A percentile compares a stretch with the other conserved stretches of the same genome.
Evolutionary conservation across 768 basidiomycete species (phyloP).

Genomic region (Coprinopsis sp.): DNA sequence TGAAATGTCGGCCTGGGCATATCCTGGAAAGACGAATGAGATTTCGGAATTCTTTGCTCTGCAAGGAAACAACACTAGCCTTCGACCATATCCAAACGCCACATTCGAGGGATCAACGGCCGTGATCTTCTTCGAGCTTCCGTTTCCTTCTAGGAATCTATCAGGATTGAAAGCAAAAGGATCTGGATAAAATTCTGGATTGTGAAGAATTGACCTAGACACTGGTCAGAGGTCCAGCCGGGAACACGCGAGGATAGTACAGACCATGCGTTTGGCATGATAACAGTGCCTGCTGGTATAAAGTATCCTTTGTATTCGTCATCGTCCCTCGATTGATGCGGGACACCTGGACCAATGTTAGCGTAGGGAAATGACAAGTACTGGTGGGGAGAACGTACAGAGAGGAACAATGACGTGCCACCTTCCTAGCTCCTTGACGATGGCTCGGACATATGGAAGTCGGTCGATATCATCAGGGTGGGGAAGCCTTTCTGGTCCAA

Average conservation of each 20-base stretch:
- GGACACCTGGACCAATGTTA: background rate
- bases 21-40: background rate
- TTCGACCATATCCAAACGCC: conserved; percentile 29
- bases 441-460: conserved; percentile 33
- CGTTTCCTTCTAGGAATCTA: conserved; percentile 2
- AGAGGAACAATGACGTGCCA: conserved; percentile 18
- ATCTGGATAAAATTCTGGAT: conserved; percentile 8
- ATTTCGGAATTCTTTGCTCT: background rate
- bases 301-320: conserved; percentile 12
- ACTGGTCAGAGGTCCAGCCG: background rate
- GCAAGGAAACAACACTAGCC: conserved; percentile 4
- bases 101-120: conserved; percentile 8
- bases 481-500: conserved; percentile 35
- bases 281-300: conserved; percentile 11
- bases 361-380: background rate
- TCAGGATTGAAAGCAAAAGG: conserved; percentile 10
- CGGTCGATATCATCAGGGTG: conserved; percentile 14
- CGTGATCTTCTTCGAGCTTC: conserved; percentile 8
- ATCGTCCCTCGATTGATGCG: conserved; percentile 8
- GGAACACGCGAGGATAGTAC: background rate
- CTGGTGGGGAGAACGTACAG: background rate
- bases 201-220: conserved; percentile 12
- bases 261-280: conserved; percentile 15
- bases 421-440: conserved; percentile 26
- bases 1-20: background rate